Evolutionary conservation across 108 stramenopile genomes (phyloP), one percentile per base, ranked within the genome.

Genomic region (Nitzschia sp.): DNA sequence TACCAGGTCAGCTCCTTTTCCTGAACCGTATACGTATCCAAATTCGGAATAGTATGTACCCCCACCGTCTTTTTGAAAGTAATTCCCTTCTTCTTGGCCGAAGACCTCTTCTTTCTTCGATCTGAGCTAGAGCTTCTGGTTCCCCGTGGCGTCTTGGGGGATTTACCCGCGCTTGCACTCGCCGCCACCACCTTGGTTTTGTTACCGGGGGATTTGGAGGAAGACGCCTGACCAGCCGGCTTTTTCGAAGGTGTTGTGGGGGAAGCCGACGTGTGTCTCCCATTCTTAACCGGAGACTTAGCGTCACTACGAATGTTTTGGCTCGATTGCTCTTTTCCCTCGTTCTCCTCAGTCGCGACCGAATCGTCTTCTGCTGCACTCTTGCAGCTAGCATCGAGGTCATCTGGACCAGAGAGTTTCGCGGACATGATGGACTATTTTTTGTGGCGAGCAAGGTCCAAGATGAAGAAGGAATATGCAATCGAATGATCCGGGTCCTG

Each of bases 1-100:
- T 63, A 77, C 68, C 69, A 77, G 6, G 67, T 48, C 28, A 21
- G 19, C 0, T 54, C 47, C 21, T 32, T 77, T 64, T 77, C 76
- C 38, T 27, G 46, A 3, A 17, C n/a, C 4, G 47, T 53, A 42
- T 63, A 77, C 9, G 68, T 38, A 9, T 58, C 33, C 24, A 77
- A 24, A 54, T 65, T 66, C 46, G 61, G 68, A 6, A 70, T 70
- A 5, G 67, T 51, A 48, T 59, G 63, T 4, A 77, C 69, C n/a
- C 49, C 27, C 8, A 77, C 63, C n/a, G 38, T 70, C 33, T 65
- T 70, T 29, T 70, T 70, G 59, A 68, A 77, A 15, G 34, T 42
- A 6, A 77, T 34, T 19, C n/a, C 49, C 53, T 68, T 76, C 24
- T 64, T 63, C 29, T 56, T 62, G 61, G 38, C 21, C 8, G 38